Conservation (phyloP, 1,139 yeast genomes). For the Yamadazyma blattariae region DNA sequence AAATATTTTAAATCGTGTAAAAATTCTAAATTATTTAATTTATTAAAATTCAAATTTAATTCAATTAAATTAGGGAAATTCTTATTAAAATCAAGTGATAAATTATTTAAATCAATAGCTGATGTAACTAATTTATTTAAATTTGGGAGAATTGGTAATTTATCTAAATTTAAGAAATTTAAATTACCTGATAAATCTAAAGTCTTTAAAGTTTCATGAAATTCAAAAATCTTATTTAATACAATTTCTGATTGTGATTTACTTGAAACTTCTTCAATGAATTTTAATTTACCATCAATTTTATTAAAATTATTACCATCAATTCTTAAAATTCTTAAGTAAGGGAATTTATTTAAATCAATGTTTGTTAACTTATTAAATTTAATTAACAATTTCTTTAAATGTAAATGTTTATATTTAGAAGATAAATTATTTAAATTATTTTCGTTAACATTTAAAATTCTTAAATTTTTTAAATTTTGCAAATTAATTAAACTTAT, state of each 20-base stretch:
- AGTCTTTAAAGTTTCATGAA: slow-evolving; percentile 20
- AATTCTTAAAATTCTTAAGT: slow-evolving; percentile 42
- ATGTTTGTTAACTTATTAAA: slow-evolving; percentile 34
- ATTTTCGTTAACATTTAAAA: slow-evolving; percentile 46
- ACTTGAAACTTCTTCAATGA: slow-evolving; percentile 43
- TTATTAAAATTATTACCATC: slow-evolving; percentile 41
- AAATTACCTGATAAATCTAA: slow-evolving; percentile 43
- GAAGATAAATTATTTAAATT: slow-evolving; percentile 24
- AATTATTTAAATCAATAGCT: slow-evolving; percentile 39
- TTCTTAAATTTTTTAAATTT: slow-evolving; percentile 29
- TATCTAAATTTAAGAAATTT: slow-evolving; percentile 4
- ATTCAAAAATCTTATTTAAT: slow-evolving; percentile 18
- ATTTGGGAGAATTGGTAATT: slow-evolving; percentile 26
- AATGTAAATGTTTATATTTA: slow-evolving; percentile 20
- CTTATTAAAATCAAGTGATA: slow-evolving; percentile 35
- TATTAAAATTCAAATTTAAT: slow-evolving; percentile 51
- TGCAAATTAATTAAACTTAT: slow-evolving; percentile 33
- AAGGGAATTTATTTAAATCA: slow-evolving; percentile 32
- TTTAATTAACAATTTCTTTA: slow-evolving; percentile 45
- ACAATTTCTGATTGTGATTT: slow-evolving; percentile 27
- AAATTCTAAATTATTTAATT: slow-evolving; percentile 27
- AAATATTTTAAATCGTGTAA: slow-evolving; percentile 31
- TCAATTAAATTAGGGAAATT: slow-evolving; percentile 48
- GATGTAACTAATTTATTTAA: slow-evolving; percentile 40
- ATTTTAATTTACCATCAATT: slow-evolving; percentile 27